Percentiles rank a stretch among this genome's conserved stretches.
These are phyloP conservation scores for Ailanthus altissimus DNA, from an alignment of 345 rosid species.

Conservation along the genomic window DNA sequence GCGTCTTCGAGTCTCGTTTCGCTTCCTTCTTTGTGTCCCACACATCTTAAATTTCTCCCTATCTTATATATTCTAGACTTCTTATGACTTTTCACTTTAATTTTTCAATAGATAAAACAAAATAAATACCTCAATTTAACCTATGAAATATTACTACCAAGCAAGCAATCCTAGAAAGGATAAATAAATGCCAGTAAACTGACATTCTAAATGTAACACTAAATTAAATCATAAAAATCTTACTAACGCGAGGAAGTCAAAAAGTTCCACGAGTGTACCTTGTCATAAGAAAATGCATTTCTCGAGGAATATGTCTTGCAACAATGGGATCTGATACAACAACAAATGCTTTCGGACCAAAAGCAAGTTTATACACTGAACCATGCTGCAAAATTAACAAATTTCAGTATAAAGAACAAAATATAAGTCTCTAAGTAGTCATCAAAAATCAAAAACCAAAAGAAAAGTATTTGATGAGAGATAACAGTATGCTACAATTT, in stretches of 20 bases:
- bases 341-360: slow-evolving; percentile 97
- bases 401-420: slow-evolving; percentile 3
- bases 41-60: no score
- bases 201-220: not conserved
- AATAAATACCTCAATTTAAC: not conserved
- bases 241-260: not conserved
- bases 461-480: not conserved
- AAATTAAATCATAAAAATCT: not conserved
- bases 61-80: no score
- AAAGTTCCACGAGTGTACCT: slow-evolving; percentile 44
- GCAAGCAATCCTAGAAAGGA: not conserved
- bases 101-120: no score
- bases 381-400: slow-evolving; percentile 64
- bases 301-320: slow-evolving; percentile 81
- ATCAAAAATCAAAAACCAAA: slow-evolving; percentile 11
- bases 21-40: no score
- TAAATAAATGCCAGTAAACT: not conserved
- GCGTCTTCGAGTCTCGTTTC: no score
- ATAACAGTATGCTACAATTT: not conserved
- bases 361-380: slow-evolving; percentile 90
- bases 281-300: slow-evolving; percentile 90
- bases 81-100: no score
- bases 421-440: not conserved
- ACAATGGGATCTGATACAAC: slow-evolving; percentile 92
- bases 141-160: not conserved